Evolutionary conservation across 192 early-diverging fungal genomes (phyloP), one percentile per base, ranked within the genome.

Genomic region (Entophlyctis luteolus): DNA sequence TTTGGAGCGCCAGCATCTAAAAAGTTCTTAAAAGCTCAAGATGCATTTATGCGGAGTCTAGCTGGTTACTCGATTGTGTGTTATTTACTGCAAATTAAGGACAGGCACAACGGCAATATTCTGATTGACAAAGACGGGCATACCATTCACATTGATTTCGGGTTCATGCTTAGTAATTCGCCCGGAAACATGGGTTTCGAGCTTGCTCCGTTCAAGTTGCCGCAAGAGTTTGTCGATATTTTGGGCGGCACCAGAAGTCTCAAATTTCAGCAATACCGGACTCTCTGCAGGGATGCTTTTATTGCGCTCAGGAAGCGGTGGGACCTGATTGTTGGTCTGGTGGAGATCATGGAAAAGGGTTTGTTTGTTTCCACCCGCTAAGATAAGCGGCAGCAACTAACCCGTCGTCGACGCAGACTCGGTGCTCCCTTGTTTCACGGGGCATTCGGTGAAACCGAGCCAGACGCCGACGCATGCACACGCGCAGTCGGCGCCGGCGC

Each of bases 41-140:
- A 95, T 72, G 90, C 88, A 67, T 99, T 99, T 76, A 93, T 95
- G 90, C 72, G 91, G 68, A 91, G 89, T 76, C 80, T 99, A 50
- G 95, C 92, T 0, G 88, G 88, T 0, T 99, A 99, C 72, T 96
- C 92, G 27, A 85, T 99, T 45, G 87, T 92, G 33, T 95, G 88
- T 53, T 96, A 96, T 75, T 79, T 99, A 18, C 76, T 99, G 60
- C 92, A 95, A 76, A 90, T 97, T 62, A 93, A 94, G 60, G 96
- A 98, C 80, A 86, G 91, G 53, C 96, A 99, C 77, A 97, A 99
- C 71, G 96, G 96, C 71, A 99, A 99, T 71, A 88, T 99, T 27
- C 74, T 99, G 38, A 66, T 99, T 16, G 95, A 99, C 69, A 87
- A 84, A 25, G 59, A 75, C 27, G 84, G 82, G 3, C 80, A 84